Base-by-base conservation (phyloP, 2,329 filamentous ascomycete genomes). In the Byssochlamys sp. region DNA sequence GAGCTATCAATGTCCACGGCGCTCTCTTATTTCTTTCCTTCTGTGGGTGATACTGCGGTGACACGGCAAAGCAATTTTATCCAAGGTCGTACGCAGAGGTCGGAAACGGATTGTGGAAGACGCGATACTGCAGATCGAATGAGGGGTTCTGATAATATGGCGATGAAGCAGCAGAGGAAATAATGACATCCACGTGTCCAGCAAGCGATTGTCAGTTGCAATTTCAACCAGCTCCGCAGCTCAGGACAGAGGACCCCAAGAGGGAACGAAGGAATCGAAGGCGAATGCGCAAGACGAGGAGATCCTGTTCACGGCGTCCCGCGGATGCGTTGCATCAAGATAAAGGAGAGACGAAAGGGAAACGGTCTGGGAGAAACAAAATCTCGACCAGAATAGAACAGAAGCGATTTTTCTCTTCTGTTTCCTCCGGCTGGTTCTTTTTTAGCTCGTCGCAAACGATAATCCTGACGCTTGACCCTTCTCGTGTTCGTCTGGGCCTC, bases 131-230 rank as follows among this genome's bases (percentile, higher is more conserved):
- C 49, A 49, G 45, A 51, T 45, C 19, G n/a, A 39, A 50, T 28
- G 29, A 33, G 14, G 45, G 27, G 53, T 51, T 51, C 27, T 51
- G 24, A 26, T 28, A 26, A 2, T 51, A 45, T 54, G 39, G 10
- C 51, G 52, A 29, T 45, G 52, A 29, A 50, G 27, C 5, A 55
- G 56, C 55, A 55, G 55, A 53, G 58, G 45, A 54, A 59, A 55
- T 45, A n/a, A 52, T 53, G 63, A 61, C 61, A 66, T 55, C 58
- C 63, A 64, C 62, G 49, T 65, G 62, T 55, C 61, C 64, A 63
- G 64, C 63, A 64, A 63, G 62, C 62, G 61, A 60, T 56, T 61
- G 64, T 61, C 63, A 51, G 45, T 48, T 56, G 45, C 31, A 25
- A 54, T 29, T 45, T 27, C 50, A 33, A 55, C 50, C 27, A 55